Evolutionary conservation across 352 stramenopile genomes (phyloP).

Genomic region (Saprolegnia diclina): DNA sequence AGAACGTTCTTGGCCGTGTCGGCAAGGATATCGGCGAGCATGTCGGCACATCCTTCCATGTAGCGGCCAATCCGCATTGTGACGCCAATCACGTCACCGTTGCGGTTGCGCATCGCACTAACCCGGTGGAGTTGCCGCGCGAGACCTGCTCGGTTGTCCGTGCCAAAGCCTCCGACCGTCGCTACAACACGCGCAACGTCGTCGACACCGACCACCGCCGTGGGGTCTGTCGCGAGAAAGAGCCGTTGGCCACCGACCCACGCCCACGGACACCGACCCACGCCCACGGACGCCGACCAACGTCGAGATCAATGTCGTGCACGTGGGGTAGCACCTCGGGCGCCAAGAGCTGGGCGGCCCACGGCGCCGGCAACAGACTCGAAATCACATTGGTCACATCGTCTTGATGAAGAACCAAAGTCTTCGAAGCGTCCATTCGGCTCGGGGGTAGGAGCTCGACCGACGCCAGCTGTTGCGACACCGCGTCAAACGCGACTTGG

Average conservation of each 20-base stretch:
- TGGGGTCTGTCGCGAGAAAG: constrained; percentile 14
- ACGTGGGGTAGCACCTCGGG: constrained; percentile 24
- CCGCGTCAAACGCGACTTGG: not conserved
- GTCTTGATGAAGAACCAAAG: not conserved
- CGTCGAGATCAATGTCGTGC: constrained; percentile 39
- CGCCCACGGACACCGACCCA: constrained; percentile 35
- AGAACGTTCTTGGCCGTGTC: constrained; percentile 44
- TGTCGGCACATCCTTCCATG: constrained; percentile 45
- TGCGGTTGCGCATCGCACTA: constrained; percentile 58
- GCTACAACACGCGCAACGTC: constrained; percentile 48
- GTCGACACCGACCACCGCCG: constrained; percentile 32
- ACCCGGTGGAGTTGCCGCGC: constrained; percentile 74
- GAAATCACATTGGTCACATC: not conserved
- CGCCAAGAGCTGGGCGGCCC: not conserved
- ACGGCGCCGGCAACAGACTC: not conserved
- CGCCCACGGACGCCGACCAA: constrained; percentile 32
- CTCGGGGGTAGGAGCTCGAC: not conserved
- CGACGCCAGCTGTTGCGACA: not conserved
- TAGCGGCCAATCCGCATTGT: constrained; percentile 70
- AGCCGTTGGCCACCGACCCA: constrained; percentile 27
- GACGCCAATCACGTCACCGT: constrained; percentile 47
- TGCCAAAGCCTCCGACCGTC: constrained; percentile 50
- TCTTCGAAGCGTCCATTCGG: not conserved
- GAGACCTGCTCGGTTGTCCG: constrained; percentile 71
- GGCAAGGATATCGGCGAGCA: constrained; percentile 64